A percentile compares a stretch with the other conserved stretches of the same genome.
These are phyloP conservation scores for Huiozyma naganishii DNA, from an alignment of 805 yeast genomes.

Conservation along the genomic window DNA sequence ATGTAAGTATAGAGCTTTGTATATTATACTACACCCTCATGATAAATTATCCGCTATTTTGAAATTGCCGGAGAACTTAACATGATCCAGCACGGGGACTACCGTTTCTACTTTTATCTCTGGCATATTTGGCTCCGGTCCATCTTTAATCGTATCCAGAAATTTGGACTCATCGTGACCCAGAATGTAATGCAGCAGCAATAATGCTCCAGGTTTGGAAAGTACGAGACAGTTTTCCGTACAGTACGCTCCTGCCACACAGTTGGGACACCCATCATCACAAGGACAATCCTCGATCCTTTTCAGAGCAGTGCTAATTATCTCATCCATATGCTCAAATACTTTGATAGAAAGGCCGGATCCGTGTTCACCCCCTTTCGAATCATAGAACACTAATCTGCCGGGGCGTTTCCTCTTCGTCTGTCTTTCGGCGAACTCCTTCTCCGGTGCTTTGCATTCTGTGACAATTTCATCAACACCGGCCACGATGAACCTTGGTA, in stretches of 20 bases:
- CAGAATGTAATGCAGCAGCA: conserved; percentile 52
- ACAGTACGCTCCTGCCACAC: conserved; percentile 78
- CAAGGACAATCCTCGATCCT: conserved; percentile 57
- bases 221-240: conserved; percentile 72
- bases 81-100: conserved; percentile 41
- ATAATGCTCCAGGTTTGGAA: conserved; percentile 75
- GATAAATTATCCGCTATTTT: conserved; percentile 36
- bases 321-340: conserved; percentile 62
- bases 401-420: conserved; percentile 74
- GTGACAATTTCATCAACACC: conserved; percentile 74
- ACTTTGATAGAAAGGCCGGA: conserved; percentile 73
- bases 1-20: not conserved
- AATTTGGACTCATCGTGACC: conserved; percentile 35
- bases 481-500: conserved; percentile 64
- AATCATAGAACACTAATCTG: conserved; percentile 71
- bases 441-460: conserved; percentile 96
- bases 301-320: conserved; percentile 48
- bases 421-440: conserved; percentile 76
- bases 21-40: not conserved
- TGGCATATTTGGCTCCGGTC: conserved; percentile 74
- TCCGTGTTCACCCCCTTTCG: conserved; percentile 71
- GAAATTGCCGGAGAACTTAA: conserved; percentile 53
- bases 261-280: conserved; percentile 62
- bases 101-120: conserved; percentile 58
- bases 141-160: conserved; percentile 37